These are phyloP conservation scores for Porpolomopsis calyptriformis DNA, from an alignment of 768 basidiomycete species.

Conservation along the genomic window DNA sequence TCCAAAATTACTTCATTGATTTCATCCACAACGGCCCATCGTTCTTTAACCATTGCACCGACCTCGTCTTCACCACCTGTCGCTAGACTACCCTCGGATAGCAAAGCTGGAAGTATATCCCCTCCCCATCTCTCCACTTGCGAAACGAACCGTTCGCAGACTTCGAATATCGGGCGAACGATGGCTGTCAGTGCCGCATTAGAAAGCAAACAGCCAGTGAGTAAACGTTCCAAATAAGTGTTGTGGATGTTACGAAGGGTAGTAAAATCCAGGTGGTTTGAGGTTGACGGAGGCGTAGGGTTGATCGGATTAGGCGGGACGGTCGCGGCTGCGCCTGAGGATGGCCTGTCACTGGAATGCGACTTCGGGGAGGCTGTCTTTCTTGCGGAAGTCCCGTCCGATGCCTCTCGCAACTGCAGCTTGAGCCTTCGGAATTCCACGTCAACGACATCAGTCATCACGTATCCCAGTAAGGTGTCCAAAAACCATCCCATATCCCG, in stretches of 20 bases:
- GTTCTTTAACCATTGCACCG: constrained; percentile 63
- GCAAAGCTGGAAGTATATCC: constrained; percentile 72
- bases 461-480: constrained; percentile 71
- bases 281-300: constrained; percentile 15
- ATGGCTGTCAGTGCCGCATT: constrained; percentile 51
- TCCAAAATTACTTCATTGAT: constrained; percentile 56
- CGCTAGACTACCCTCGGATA: constrained; percentile 66
- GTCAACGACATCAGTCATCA: constrained; percentile 86
- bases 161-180: constrained; percentile 64
- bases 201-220: constrained; percentile 70
- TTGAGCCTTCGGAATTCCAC: constrained; percentile 70
- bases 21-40: constrained; percentile 57
- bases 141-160: constrained; percentile 80
- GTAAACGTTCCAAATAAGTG: constrained; percentile 66
- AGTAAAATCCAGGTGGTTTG: constrained; percentile 66
- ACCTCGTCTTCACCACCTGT: constrained; percentile 47
- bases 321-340: not conserved
- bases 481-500: constrained; percentile 89
- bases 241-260: constrained; percentile 75
- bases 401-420: constrained; percentile 14
- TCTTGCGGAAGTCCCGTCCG: constrained; percentile 1
- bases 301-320: constrained; percentile 7
- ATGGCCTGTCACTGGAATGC: not conserved
- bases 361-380: constrained; percentile 4
- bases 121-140: constrained; percentile 90